These are phyloP conservation scores for Trypanosomatidae sp. DNA, from an alignment of 208 protist genomes.

Conservation along the genomic window DNA sequence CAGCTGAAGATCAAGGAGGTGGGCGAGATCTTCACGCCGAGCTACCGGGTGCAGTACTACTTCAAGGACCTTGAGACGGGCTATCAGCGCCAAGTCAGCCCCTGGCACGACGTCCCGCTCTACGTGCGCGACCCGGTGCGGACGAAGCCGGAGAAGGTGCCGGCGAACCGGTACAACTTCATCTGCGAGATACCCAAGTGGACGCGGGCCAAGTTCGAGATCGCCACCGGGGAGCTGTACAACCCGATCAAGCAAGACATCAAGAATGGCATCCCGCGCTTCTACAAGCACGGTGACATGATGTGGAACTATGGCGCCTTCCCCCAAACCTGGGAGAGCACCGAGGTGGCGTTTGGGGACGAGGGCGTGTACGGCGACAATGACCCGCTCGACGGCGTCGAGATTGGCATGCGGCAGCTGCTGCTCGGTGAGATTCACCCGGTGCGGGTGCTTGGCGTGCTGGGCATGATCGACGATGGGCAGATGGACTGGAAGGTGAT, in stretches of 20 bases:
- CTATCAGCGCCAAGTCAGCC: conserved; percentile 62
- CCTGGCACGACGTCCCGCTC: conserved; percentile 89
- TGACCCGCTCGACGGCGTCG: conserved; percentile 87
- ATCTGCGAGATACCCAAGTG: conserved; percentile 92
- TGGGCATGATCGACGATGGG: conserved; percentile 91
- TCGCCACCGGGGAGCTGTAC: conserved; percentile 87
- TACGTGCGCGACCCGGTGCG: conserved; percentile 77
- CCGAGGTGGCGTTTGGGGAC: conserved; percentile 71
- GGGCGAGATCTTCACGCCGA: conserved; percentile 82
- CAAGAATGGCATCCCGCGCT: conserved; percentile 92
- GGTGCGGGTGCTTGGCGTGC: conserved; percentile 84
- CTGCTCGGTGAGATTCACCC: conserved; percentile 66
- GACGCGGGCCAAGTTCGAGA: conserved; percentile 93
- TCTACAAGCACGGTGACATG: conserved; percentile 94
- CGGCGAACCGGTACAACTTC: conserved; percentile 86
- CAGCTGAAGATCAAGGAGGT: conserved; percentile 75
- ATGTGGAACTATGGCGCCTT: conserved; percentile 95
- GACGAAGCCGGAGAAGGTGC: conserved; percentile 66
- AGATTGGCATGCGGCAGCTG: conserved; percentile 84
- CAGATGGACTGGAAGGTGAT: conserved; percentile 95
- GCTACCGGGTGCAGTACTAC: conserved; percentile 84
- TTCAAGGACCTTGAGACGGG: conserved; percentile 80
- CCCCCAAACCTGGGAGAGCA: conserved; percentile 95
- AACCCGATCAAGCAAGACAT: conserved; percentile 96
- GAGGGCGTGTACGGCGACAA: conserved; percentile 77